Evolutionary conservation across 2,329 filamentous ascomycete species (phyloP), one percentile per base, ranked within the genome.

Genomic region (Tolypocladium nubicola): DNA sequence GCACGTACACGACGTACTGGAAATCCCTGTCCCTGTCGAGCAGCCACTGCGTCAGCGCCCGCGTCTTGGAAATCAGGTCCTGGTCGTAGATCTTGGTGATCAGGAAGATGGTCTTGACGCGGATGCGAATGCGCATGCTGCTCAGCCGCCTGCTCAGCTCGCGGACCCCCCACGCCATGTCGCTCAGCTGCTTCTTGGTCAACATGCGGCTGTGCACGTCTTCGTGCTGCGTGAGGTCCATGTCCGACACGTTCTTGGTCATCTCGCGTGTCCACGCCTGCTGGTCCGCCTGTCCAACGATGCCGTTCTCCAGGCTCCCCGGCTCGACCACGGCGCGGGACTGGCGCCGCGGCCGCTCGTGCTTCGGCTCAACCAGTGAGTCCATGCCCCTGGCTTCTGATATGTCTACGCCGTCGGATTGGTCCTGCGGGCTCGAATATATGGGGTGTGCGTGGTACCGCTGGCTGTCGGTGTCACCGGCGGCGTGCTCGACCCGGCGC

Each of bases 81-180:
- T 87, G 81, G 68, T 99, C 94, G 68, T 95, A 87, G n/a, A 87
- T 87, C 71, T 99, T 99, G 47, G 90, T 95, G 53, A 99, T 76
- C 38, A 99, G 75, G 66, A 97, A 96, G 37, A 99, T 85, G 57
- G 83, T 88, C 68, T 84, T 84, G 62, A 96, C 90, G 56, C 87
- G 86, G 62, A 96, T 84, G 69, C 87, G 89, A 61, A 99, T 78
- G 58, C 87, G 84, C 69, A 97, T 86, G 71, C 86, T 91, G 55
- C 90, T 89, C 59, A 97, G 75, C 59, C 89, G 87, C 67, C 96
- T 88, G 37, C 89, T 93, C 58, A 99, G 76, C 72, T 97, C 90
- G 53, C 94, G 81, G 58, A 97, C 94, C 33, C 93, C 92, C 84
- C 93, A 92, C 0, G 93, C 92, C 93, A 99, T 97, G 66, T 97